A percentile compares a stretch with the other conserved stretches of the same genome.
Evolutionary conservation across 805 yeast species (phyloP).

Genomic region (Hanseniaspora lindneri): DNA sequence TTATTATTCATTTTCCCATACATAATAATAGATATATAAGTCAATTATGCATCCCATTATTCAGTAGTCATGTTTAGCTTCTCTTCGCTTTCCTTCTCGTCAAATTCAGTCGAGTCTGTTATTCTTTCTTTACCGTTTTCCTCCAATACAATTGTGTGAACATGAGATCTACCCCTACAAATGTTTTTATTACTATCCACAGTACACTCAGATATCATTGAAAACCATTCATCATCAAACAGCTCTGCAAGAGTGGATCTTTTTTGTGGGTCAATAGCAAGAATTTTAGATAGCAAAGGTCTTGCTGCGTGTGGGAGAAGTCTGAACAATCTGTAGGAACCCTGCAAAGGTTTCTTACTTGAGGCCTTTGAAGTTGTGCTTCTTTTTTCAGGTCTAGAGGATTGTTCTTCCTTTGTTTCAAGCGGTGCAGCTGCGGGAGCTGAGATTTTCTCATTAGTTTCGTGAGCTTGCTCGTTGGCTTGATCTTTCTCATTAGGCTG

Average conservation of each 20-base stretch:
- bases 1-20: not conserved
- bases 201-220: slow-evolving; percentile 51
- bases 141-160: slow-evolving; percentile 39
- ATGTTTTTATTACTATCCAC: slow-evolving; percentile 32
- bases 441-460: not conserved
- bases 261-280: slow-evolving; percentile 45
- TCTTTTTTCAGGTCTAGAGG: slow-evolving; percentile 19
- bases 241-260: slow-evolving; percentile 61
- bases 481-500: not conserved
- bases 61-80: too few species aligned
- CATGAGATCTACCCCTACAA: slow-evolving; percentile 38
- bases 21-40: not conserved
- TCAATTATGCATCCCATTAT: not conserved
- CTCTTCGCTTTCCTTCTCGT: not conserved
- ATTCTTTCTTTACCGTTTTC: slow-evolving; percentile 29
- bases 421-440: slow-evolving; percentile 7
- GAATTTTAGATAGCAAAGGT: slow-evolving; percentile 57
- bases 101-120: slow-evolving; percentile 13
- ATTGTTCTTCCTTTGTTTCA: slow-evolving; percentile 12
- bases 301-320: slow-evolving; percentile 73
- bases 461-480: slow-evolving; percentile 9
- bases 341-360: slow-evolving; percentile 51
- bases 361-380: slow-evolving; percentile 26
- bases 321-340: slow-evolving; percentile 73
- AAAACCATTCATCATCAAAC: slow-evolving; percentile 59